Conservation (phyloP, 2,329 filamentous ascomycete genomes). For the Hypomyces perniciosus region DNA sequence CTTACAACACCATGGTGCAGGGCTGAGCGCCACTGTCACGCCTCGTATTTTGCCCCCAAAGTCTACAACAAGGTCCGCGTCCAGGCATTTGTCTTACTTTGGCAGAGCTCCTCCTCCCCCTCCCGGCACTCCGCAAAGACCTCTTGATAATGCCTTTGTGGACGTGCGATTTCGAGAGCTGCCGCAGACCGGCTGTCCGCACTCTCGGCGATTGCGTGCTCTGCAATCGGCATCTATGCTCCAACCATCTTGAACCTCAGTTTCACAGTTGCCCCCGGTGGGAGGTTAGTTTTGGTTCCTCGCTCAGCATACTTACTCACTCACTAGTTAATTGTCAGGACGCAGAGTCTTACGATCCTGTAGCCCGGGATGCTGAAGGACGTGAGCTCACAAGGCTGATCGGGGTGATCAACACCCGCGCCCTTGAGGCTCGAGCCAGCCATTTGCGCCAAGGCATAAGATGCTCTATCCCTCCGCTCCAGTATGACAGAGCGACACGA, state of each 20-base stretch:
- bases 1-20: too few relatives aligned
- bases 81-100: too few relatives aligned
- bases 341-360: constrained; percentile 27
- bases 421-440: constrained; percentile 32
- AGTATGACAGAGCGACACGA: constrained; percentile 29
- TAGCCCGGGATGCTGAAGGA: constrained; percentile 27
- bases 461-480: constrained; percentile 30
- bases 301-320: constrained; percentile 3
- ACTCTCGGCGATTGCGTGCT: constrained; percentile 32
- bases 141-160: constrained; percentile 25
- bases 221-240: constrained; percentile 35
- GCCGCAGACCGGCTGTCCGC: constrained; percentile 28
- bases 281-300: constrained; percentile 26
- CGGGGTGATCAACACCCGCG: constrained; percentile 28
- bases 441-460: constrained; percentile 28
- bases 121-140: too few relatives aligned
- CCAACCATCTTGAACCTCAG: constrained; percentile 24
- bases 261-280: constrained; percentile 32
- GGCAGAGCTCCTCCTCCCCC: too few relatives aligned
- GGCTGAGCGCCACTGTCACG: too few relatives aligned
- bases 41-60: too few relatives aligned
- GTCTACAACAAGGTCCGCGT: too few relatives aligned
- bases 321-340: constrained; percentile 25
- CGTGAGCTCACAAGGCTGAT: constrained; percentile 30
- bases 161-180: constrained; percentile 28